Base-by-base conservation (phyloP, 345 rosid genomes). In the Cochlearia excelsa region DNA sequence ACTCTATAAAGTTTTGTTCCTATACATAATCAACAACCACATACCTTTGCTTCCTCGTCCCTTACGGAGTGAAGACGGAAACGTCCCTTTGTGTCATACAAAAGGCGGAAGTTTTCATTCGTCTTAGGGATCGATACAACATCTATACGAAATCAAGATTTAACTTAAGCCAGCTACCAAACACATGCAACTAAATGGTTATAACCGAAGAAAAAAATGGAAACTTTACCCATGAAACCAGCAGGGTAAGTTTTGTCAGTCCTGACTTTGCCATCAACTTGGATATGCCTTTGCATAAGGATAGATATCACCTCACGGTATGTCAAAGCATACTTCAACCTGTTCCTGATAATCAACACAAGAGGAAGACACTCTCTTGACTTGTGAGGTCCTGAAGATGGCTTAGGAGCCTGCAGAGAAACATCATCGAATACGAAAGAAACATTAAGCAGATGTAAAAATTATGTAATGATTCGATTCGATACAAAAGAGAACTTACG, bases 61-160 rank as follows among this genome's bases (percentile, higher is more conserved):
- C 76, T 81, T n/a, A n/a, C n/a, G n/a, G n/a, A n/a, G n/a, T n/a
- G n/a, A n/a, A n/a, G n/a, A n/a, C n/a, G n/a, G n/a, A 83, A 88
- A 8, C 96, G 82, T 9, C 96, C 96, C 80, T 88, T 88, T 55
- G 93, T 83, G 68, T 85, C 96, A 68, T 83, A 88, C 26, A 88
- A 78, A 5, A 85, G 84, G 45, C 96, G 90, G 66, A 85, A 83
- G 78, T 75, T 86, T 56, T 88, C 93, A 39, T 79, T 83, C 6
- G 93, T 88, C 74, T 88, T 85, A 44, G 65, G 90, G 59, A 88
- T 85, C 26, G 90, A 85, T 61, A 88, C 86, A 51, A 83, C 96
- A 80, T 37, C 40, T 37, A 5, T 37, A 5, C 2, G 3, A 5
- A 6, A 37, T 3, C 40, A 37, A 37, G 7, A 2, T 37, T 4